A percentile compares a stretch with the other conserved stretches of the same genome.
These are phyloP conservation scores for rapeseed (Brassica napus) DNA, from an alignment of 345 rosid species.

Conservation along the genomic window DNA sequence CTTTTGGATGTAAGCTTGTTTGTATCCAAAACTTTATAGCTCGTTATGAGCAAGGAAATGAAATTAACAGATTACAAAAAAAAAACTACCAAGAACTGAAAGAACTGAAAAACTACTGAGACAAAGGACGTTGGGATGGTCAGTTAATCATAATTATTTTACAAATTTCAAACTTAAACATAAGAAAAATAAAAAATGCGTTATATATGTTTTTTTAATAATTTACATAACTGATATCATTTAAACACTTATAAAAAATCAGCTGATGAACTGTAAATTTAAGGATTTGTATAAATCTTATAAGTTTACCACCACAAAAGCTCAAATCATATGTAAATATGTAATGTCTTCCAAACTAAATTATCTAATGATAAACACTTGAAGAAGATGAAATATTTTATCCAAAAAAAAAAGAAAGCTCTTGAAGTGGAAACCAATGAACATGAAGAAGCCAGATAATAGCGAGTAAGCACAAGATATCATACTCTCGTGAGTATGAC, in stretches of 20 bases:
- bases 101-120: not conserved
- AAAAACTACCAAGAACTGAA: not conserved
- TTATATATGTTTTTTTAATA: not conserved
- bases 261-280: not conserved
- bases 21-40: too few relatives aligned
- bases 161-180: not conserved
- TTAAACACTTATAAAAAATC: not conserved
- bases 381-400: not conserved
- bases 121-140: not conserved
- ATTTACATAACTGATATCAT: not conserved
- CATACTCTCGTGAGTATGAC: slow-evolving; percentile 12
- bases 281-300: not conserved
- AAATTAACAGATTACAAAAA: too few relatives aligned
- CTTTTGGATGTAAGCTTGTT: too few relatives aligned
- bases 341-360: not conserved
- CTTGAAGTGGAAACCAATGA: slow-evolving; percentile 11
- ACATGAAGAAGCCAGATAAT: not conserved
- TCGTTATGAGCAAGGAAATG: too few relatives aligned
- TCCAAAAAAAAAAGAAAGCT: not conserved
- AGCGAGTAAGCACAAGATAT: slow-evolving; percentile 6
- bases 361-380: not conserved
- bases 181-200: not conserved
- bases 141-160: not conserved
- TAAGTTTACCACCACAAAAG: not conserved
- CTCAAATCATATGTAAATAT: not conserved